Base-by-base conservation (phyloP, 306 rosid genomes). In the Phaseolus lunatus region DNA sequence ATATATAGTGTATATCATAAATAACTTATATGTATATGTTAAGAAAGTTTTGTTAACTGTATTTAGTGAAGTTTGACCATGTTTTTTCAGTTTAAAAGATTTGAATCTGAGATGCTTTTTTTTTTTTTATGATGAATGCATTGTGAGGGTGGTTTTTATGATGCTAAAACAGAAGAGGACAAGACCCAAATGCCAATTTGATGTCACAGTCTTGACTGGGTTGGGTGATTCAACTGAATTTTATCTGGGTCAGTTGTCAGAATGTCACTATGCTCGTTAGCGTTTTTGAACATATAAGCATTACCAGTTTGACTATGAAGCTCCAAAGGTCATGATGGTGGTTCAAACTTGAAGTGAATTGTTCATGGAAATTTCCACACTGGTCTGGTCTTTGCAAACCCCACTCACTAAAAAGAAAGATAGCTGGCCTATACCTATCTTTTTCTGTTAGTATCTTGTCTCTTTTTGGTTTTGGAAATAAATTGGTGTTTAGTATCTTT, bases 231-330 rank as follows among this genome's bases (percentile, higher is more conserved):
- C 24, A 43, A 80, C 53, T 80, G 69, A 72, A 80, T 61, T 37
- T 66, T 61, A 74, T 47, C 24, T 31, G 15, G 62, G 75, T 70
- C 48, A 23, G 0, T 22, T 48, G 58, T 67, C 78, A 62, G 19
- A 49, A 68, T 75, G 87, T 81, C 85, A 80, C 50, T 80, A 4
- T 73, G 78, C 8, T 77, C 9, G 37, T 70, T 75, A 70, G 82
- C 87, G 79, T 78, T 83, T 83, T 78, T 83, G 85, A 85, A 81
- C 72, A 81, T 85, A 74, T 58, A 82, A 69, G 50, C 81, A 73
- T 73, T 81, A 81, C 10, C 20, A 0, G 20, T 83, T 83, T 85
- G 83, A 85, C 83, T 50, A 7, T 61, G 56, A 53, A 48, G 29
- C 16, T 35, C 18, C 29, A 70, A 48, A 15, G 35, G 26, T 12